Base-by-base conservation (phyloP, 2,329 filamentous ascomycete genomes). In the Tolypocladium amazonense region DNA sequence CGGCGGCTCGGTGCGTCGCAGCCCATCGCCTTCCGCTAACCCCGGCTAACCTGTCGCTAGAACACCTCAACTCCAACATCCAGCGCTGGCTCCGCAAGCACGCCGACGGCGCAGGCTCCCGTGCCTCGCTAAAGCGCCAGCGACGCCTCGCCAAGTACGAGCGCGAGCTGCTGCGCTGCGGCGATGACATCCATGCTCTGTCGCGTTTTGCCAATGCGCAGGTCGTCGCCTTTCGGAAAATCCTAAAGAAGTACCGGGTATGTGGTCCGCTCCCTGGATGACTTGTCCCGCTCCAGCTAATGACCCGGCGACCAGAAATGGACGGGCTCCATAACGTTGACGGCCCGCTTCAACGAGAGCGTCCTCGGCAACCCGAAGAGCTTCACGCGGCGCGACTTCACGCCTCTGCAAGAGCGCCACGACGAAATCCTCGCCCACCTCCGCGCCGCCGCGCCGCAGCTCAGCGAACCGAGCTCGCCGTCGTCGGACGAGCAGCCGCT, bases 171-270 rank as follows among this genome's bases (percentile, higher is more conserved):
- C 70, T 81, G 47, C 75, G 77, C 58, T 89, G 88, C 63, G 86
- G 86, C 54, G 83, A 90, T 64, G 90, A 94, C 63, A 85, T 90
- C 58, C 81, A 83, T 58, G 82, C 83, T 5, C 77, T 94, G 7
- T 81, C 84, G 41, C 84, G 89, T 50, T 95, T 93, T 66, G 83
- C 87, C 63, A 80, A 82, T 61, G 88, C 88, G 2, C 90, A 95
- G 69, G 79, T 86, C 12, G 83, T 87, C 5, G 90, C 88, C 4
- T 92, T 95, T 67, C 83, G 84, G 59, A 95, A 95, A 74, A 87
- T 95, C 43, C 76, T 92, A 39, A 94, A 93, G 71, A 95, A 95
- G 70, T 93, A 94, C 74, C 82, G 80, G 77, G 83, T 84, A 74
- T n/a, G 75, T 60, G 57, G n/a, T 6, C 12, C 5, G 6, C 15